Evolutionary conservation across 2,329 filamentous ascomycete species (phyloP), one percentile per base, ranked within the genome.

Genomic region (Purpureocillium takamizusanense): DNA sequence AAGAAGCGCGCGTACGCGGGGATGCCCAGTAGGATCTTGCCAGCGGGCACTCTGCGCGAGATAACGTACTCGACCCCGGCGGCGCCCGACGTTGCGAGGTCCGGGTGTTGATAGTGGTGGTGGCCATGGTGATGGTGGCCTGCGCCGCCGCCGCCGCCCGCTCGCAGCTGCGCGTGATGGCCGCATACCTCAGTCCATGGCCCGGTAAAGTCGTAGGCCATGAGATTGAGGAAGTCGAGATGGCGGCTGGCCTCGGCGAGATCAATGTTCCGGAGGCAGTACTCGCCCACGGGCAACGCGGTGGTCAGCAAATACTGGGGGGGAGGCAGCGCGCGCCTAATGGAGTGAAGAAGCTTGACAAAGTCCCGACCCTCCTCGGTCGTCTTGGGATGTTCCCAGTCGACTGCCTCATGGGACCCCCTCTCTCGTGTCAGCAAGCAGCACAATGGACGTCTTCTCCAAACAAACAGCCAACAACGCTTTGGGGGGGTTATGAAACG

Each of bases 141-240:
- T 25, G 6, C 21, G 21, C 21, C 21, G 21, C 21, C 21, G 21
- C 21, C 21, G 21, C 21, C 21, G 21, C 21, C 68, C 0, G 69
- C 60, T 37, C 69, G 68, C 0, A 84, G 69, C 50, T 81, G 77
- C 2, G 79, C 74, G 29, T 83, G 79, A 51, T 83, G 77, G 11
- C 78, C 80, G 9, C 70, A 72, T 23, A 72, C 68, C 16, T 65
- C 55, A 2, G 69, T 70, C 80, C 79, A 83, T 7, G 75, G 67
- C 0, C 80, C 80, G 0, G 71, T 68, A 47, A 82, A 82, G 54
- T 84, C 80, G 51, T 84, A 84, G 11, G 72, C 67, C 81, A 84
- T 84, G 33, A 84, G 63, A 50, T 83, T 82, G 43, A 83, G 60
- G 49, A 74, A 65, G 53, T 83, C 77, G 33, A 83, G 65, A 29